Evolutionary conservation across 2,329 filamentous ascomycete species (phyloP), one percentile per base, ranked within the genome.

Genomic region (Colletotrichum agaves): DNA sequence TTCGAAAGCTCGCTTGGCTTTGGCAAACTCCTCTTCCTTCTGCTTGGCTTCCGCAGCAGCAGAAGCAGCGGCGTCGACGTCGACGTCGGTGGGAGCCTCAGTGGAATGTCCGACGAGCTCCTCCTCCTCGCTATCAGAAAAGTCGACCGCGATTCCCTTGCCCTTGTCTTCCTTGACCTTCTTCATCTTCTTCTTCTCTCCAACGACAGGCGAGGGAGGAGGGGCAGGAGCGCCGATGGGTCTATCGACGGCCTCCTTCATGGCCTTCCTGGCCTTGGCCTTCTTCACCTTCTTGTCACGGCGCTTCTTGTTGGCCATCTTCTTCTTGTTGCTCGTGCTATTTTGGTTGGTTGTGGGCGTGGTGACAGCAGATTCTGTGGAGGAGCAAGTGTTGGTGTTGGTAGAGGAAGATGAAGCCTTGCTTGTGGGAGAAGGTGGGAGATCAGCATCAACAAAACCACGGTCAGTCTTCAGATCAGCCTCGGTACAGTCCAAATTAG

Each of bases 211-310:
- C 27, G 37, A 27, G 7, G 47, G 21, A n/a, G 21, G 17, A n/a
- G n/a, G n/a, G n/a, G 12, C 5, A 23, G 46, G n/a, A 43, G 17
- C 13, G 17, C 56, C 43, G 44, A 37, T 13, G n/a, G 56, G 43
- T 47, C 27, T 21, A 8, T 52, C 46, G 37, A 31, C 27, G 4
- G 58, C 58, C 17, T 41, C 35, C 17, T 49, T 27, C 10, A 31
- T 35, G 11, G 56, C 52, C 39, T 55, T 50, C 5, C 21, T 47
- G 2, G 64, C 60, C 60, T 53, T 52, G 33, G 52, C 52, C 37
- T 17, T 53, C 7, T 53, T 19, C 15, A 39, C 8, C 13, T 39
- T 17, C 47, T 61, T 39, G 7, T 15, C 43, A 11, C 53, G 41
- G 46, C 10, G 31, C 13, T 12, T 52, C 47, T 52, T 4, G 5